Conservation (phyloP, 352 stramenopile species). For the Pythium volutum region DNA sequence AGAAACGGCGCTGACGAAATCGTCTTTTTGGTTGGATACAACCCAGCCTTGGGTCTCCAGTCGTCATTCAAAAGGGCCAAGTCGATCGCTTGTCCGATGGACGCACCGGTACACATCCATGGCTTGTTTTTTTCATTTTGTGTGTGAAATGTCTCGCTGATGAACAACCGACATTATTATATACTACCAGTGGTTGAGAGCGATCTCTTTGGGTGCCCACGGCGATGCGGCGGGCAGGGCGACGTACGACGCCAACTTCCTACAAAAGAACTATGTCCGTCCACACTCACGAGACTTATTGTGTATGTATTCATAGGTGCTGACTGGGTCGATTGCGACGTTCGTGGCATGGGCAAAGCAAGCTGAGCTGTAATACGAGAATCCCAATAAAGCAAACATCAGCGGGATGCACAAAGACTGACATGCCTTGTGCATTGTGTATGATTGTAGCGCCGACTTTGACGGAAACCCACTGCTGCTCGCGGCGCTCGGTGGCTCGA, state of each 20-base stretch:
- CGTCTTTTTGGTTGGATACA: background rate
- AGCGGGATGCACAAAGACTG: background rate
- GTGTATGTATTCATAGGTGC: constrained; percentile 35
- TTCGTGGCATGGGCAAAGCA: constrained; percentile 75
- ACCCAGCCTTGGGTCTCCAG: constrained; percentile 66
- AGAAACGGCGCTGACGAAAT: too few relatives aligned
- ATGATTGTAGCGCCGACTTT: constrained; percentile 25
- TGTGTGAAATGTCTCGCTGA: background rate
- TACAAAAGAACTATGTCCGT: background rate
- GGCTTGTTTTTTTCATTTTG: background rate
- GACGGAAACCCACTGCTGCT: constrained; percentile 55
- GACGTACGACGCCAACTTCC: constrained; percentile 53
- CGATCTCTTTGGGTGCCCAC: constrained; percentile 64
- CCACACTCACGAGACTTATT: background rate
- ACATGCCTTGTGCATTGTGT: background rate
- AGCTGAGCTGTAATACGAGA: constrained; percentile 32
- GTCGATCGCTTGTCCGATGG: constrained; percentile 84
- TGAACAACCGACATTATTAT: background rate
- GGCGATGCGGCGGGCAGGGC: constrained; percentile 90
- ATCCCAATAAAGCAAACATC: background rate
- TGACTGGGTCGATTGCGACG: constrained; percentile 78
- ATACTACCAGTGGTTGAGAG: constrained; percentile 45
- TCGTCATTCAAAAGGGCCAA: constrained; percentile 83
- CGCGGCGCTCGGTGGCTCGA: constrained; percentile 72
- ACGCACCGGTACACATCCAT: constrained; percentile 34